Percentiles rank a stretch among this genome's conserved stretches.
Evolutionary conservation across 176 grass and related monocot species (phyloP).

Genomic region (Phyllostachys edulis): DNA sequence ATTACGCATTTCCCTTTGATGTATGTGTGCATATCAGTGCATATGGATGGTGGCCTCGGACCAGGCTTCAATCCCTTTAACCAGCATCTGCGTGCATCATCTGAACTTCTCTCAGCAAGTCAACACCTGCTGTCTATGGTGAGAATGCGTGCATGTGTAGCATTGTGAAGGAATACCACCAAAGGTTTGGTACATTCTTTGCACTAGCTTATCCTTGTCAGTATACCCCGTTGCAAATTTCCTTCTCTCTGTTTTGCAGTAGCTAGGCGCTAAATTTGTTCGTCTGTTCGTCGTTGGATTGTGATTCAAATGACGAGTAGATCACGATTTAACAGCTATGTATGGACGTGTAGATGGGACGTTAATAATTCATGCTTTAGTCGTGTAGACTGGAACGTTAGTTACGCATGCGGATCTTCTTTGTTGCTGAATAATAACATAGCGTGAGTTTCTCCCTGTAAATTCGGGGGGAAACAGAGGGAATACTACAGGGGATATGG

Average conservation of each 20-base stretch:
- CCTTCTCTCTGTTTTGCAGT: not conserved
- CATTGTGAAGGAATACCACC: not conserved
- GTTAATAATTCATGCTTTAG: not conserved
- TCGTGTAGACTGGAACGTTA: not conserved
- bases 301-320: not conserved
- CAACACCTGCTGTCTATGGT: not conserved
- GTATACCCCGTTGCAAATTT: not conserved
- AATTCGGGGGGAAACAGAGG: not conserved
- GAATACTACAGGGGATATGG: too few relatives aligned
- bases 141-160: not conserved
- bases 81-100: not conserved
- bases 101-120: not conserved
- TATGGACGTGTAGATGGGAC: too few relatives aligned
- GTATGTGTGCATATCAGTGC: not conserved
- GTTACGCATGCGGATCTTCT: not conserved
- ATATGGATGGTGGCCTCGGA: not conserved
- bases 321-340: not conserved
- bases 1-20: not conserved
- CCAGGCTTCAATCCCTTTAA: slow-evolving; percentile 21
- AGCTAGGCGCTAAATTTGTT: not conserved
- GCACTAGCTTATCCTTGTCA: not conserved
- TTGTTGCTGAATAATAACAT: not conserved
- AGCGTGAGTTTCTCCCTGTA: not conserved
- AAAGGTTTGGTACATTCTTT: not conserved
- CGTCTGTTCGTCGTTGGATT: not conserved